Evolutionary conservation across 225 moss, liverwort and hornwort genomes (phyloP).

Genomic region (Climacium dendroides): DNA sequence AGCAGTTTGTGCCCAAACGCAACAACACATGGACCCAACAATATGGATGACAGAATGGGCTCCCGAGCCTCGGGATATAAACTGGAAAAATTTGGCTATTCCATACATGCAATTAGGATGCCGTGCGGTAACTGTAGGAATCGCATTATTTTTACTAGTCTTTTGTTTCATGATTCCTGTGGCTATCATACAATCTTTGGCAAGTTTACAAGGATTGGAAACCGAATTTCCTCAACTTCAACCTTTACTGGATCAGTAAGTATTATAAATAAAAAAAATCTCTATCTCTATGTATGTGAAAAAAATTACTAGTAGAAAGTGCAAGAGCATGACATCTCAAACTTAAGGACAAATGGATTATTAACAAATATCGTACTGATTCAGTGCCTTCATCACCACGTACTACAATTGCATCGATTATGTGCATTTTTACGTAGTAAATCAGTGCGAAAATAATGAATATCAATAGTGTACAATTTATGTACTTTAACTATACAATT

Average conservation of each 20-base stretch:
- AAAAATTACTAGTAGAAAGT: accelerated
- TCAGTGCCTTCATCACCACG: too few relatives aligned
- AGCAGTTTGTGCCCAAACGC: constrained; percentile 56
- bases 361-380: too few relatives aligned
- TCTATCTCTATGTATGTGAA: accelerated
- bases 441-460: too few relatives aligned
- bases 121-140: neutral
- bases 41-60: constrained; percentile 76
- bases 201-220: constrained; percentile 44
- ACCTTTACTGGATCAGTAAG: constrained; percentile 20
- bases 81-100: constrained; percentile 73
- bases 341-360: too few relatives aligned
- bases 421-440: too few relatives aligned
- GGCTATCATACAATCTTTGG: constrained; percentile 48
- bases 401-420: too few relatives aligned
- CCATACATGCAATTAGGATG: constrained; percentile 51
- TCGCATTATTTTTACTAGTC: constrained; percentile 36
- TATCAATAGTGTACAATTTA: too few relatives aligned
- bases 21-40: constrained; percentile 70
- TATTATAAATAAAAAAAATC: neutral
- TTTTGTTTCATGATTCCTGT: constrained; percentile 62
- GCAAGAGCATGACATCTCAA: accelerated
- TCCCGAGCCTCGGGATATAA: constrained; percentile 66
- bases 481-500: too few relatives aligned
- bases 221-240: constrained; percentile 16